A percentile compares a stretch with the other conserved stretches of the same genome.
phyloP scores from a whole-genome alignment of 495 filamentous ascomycete genomes.

The Penicillium alfredii region DNA sequence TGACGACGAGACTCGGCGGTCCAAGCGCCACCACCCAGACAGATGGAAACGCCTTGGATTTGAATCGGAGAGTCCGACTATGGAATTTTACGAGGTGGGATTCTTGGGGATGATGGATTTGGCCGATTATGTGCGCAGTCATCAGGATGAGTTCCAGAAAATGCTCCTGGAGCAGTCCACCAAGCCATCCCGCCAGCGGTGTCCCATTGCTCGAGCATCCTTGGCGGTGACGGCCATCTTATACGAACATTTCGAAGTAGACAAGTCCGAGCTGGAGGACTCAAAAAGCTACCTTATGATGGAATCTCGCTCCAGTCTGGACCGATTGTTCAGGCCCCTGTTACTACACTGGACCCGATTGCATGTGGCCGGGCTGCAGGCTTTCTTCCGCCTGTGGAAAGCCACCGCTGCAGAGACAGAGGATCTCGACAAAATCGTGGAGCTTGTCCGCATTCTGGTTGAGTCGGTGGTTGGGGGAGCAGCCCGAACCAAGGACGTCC shows the following conservation, averaged over 20 bases:
- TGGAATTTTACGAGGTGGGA: slow-evolving; percentile 79
- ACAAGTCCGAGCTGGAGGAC: slow-evolving; percentile 79
- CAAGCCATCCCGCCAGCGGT: slow-evolving; percentile 62
- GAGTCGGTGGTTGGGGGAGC: slow-evolving; percentile 87
- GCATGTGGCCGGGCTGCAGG: slow-evolving; percentile 82
- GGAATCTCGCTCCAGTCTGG: slow-evolving; percentile 73
- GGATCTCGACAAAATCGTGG: slow-evolving; percentile 88
- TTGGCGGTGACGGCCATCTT: slow-evolving; percentile 81
- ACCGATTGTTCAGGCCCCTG: slow-evolving; percentile 81
- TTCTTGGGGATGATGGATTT: slow-evolving; percentile 98
- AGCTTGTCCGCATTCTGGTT: slow-evolving; percentile 83
- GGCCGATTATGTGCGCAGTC: slow-evolving; percentile 83
- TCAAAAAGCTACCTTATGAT: slow-evolving; percentile 67
- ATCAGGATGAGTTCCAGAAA: slow-evolving; percentile 90
- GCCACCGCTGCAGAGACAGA: slow-evolving; percentile 72
- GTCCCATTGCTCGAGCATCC: slow-evolving; percentile 83
- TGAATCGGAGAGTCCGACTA: slow-evolving; percentile 76
- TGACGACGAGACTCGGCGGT: slow-evolving; percentile 48
- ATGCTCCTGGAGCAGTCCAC: slow-evolving; percentile 84
- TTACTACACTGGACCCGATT: slow-evolving; percentile 93
- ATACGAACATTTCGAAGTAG: slow-evolving; percentile 93
- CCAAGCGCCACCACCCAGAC: slow-evolving; percentile 69
- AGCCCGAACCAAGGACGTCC: slow-evolving; percentile 73
- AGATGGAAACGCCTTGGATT: slow-evolving; percentile 95
- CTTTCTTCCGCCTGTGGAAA: slow-evolving; percentile 91